Evolutionary conservation across 148 eudicot genomes (phyloP).

Genomic region (Rhododendron henanense): DNA sequence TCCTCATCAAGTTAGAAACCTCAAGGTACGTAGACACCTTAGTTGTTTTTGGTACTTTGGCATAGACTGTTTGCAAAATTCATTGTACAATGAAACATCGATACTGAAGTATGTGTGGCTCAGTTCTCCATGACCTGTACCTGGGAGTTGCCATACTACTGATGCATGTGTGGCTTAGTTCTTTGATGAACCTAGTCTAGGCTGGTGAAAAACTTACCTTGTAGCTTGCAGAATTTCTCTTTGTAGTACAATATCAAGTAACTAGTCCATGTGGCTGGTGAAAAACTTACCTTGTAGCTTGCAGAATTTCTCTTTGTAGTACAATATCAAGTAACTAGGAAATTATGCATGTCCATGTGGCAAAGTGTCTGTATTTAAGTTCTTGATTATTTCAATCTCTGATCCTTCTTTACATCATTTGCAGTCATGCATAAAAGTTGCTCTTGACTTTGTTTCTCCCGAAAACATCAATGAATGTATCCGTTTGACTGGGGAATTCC

Average conservation of each 20-base stretch:
- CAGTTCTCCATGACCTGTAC: neutral
- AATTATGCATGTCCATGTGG: neutral
- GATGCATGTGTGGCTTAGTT: too few relatives aligned
- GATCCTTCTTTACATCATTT: neutral
- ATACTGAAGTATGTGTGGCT: neutral
- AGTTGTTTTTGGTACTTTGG: neutral
- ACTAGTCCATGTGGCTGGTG: neutral
- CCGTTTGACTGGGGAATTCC: conserved; percentile 31
- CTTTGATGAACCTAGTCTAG: neutral
- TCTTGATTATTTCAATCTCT: neutral
- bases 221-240: neutral
- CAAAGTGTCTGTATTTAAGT: neutral
- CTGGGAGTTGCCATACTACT: neutral
- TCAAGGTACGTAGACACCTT: conserved; percentile 8
- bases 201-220: neutral
- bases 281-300: neutral
- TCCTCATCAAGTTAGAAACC: conserved; percentile 18
- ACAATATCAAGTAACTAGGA: neutral
- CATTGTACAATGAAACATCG: too few relatives aligned
- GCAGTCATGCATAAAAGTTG: conserved; percentile 18
- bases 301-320: neutral
- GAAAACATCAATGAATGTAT: conserved; percentile 30
- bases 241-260: neutral
- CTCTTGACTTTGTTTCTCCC: conserved; percentile 14
- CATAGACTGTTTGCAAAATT: neutral